Percentiles rank a stretch among this genome's conserved stretches.
Conservation (phyloP, 495 filamentous ascomycete genomes). For the Xylaria sp. region DNA sequence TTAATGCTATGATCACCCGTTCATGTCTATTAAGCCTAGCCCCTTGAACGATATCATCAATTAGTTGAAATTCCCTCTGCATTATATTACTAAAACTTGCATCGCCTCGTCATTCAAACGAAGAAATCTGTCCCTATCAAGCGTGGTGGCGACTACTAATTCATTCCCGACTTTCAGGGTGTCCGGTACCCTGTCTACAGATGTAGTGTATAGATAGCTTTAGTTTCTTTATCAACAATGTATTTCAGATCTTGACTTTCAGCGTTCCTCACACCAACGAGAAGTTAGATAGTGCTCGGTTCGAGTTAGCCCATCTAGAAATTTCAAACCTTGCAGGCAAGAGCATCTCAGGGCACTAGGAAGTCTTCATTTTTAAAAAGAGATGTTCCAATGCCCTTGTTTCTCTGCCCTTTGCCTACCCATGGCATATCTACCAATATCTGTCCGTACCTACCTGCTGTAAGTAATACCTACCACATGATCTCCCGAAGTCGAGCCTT, state of each 20-base stretch:
- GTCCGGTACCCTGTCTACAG: no score
- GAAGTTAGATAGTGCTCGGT: not conserved
- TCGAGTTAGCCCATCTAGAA: not conserved
- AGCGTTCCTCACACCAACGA: no score
- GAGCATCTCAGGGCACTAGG: not conserved
- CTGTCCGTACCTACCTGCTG: not conserved
- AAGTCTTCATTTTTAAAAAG: not conserved
- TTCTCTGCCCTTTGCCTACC: not conserved
- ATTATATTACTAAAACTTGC: not conserved
- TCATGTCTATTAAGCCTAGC: not conserved
- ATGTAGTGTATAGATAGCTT: no score
- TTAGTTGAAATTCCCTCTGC: not conserved
- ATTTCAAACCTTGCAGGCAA: not conserved
- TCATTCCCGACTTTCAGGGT: no score
- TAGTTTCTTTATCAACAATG: no score
- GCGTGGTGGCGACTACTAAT: no score
- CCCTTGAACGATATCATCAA: not conserved
- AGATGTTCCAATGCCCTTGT: not conserved
- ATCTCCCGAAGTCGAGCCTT: conserved; percentile 62
- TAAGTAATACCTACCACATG: conserved; percentile 47
- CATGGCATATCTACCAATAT: not conserved
- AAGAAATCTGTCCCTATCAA: no score
- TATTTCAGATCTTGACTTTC: no score
- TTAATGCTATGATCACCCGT: not conserved
- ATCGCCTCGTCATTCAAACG: not conserved